Base-by-base conservation (phyloP, 768 basidiomycete species). In the Peribolospora baueri region DNA sequence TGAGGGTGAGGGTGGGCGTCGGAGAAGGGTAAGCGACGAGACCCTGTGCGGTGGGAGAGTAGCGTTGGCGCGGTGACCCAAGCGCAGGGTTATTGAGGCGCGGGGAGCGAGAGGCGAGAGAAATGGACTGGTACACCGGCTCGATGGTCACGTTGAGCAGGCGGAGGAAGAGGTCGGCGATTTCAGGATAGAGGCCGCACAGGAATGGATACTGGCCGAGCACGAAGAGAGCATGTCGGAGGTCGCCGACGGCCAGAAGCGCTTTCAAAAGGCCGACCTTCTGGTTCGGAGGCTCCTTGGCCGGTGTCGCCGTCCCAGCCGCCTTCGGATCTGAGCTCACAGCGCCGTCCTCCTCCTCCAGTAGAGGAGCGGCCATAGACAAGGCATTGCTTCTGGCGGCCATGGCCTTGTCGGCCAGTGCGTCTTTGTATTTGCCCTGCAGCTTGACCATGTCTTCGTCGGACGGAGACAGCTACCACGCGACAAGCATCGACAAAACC, bases 81-180 rank as follows among this genome's bases (percentile, higher is more conserved):
- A 58, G 77, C 38, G 81, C 75, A 55, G 74, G 74, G 41, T 69
- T 71, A 61, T 80, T 83, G 62, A 76, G 78, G 25, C 38, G 43
- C 42, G 48, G 48, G 46, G 39, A 36, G 10, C 11, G 41, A 41
- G 54, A 46, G 1, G 58, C 53, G 36, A 25, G 42, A 7, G 58
- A 54, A 25, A 61, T 48, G 5, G 49, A 37, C 3, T 54, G 70
- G 62, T 86, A 90, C 4, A 91, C 68, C 2, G 77, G 74, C 2
- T 75, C 68, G 9, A 93, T 70, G 0, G 84, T 81, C 57, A 75
- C 69, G 59, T 76, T 76, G 59, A 88, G 67, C 25, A 82, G 68
- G 41, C 85, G 81, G 40, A 93, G 71, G 60, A 93, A 72, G 48
- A 95, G 70, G 65, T 95, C 90, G 6, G 87, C 82, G 51, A 97